Base-by-base conservation (phyloP, 2,329 filamentous ascomycete species). In the Cordyceps militaris region DNA sequence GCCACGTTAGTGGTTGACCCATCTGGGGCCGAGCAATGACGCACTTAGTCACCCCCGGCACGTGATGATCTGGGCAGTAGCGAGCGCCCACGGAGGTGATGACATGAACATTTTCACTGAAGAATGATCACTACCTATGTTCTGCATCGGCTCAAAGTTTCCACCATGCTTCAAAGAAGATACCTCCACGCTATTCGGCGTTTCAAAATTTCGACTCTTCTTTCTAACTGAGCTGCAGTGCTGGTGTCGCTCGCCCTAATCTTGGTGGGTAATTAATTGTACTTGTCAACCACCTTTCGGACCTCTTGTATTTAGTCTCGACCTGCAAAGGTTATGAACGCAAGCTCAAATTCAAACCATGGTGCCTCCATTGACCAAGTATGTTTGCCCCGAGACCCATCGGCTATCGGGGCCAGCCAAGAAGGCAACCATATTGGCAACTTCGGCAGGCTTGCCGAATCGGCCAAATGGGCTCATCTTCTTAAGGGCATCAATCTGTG, bases 401-500 rank as follows among this genome's bases (percentile, higher is more conserved):
- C 59, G 23, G 57, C 63, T 61, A 14, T 68, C 61, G 19, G 61
- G 23, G 40, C 60, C 53, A 16, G 59, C 58, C n/a, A 64, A 14
- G 30, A 65, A 64, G 19, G 59, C 59, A 44, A 62, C 58, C 16
- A 61, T 47, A 53, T 60, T 61, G 21, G 63, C 64, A 23, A 64
- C 57, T 6, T 65, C 64, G 10, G 58, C 61, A 1, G 62, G 54
- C 50, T 64, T 58, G 9, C 60, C 63, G n/a, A 65, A 57, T 32
- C 62, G 60, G 38, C 60, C 59, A 13, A 63, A 64, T 10, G 62
- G 63, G 44, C 52, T 62, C 46, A 57, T 58, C 23, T 48, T 52
- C 58, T 64, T 70, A 50, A 79, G 71, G 3, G 65, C 66, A 58
- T 77, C 72, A 36, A 82, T 62, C 59, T 78, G 59, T 51, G 74